phyloP scores from a whole-genome alignment of 2,329 filamentous ascomycete species.

The Aspergillus sp. region DNA sequence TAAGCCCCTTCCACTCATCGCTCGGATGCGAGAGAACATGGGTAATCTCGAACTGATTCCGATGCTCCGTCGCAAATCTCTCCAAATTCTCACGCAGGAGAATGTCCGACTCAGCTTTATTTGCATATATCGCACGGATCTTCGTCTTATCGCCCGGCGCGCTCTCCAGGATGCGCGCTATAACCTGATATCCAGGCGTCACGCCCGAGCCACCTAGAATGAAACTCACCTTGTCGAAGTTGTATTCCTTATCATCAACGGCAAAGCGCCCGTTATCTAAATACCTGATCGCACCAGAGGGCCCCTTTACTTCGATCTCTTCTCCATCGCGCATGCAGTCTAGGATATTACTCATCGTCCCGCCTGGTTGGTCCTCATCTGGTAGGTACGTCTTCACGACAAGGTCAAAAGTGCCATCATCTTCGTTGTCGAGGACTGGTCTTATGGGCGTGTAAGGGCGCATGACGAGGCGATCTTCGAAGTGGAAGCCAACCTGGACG shows the following conservation, averaged over 20 bases:
- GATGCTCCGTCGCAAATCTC: constrained; percentile 3
- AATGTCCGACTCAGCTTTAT: constrained; percentile 15
- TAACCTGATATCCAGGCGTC: constrained; percentile 53
- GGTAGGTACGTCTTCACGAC: constrained; percentile 56
- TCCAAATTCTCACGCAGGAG: constrained; percentile 12
- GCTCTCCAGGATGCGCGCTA: constrained; percentile 43
- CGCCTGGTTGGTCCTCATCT: constrained; percentile 48
- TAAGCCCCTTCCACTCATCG: constrained; percentile 11
- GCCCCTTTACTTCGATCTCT: constrained; percentile 54
- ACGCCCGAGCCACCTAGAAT: constrained; percentile 54
- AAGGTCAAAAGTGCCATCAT: constrained; percentile 50
- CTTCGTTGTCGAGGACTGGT: constrained; percentile 42
- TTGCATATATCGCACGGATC: constrained; percentile 22
- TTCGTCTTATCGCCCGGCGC: constrained; percentile 42
- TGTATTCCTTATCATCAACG: constrained; percentile 43
- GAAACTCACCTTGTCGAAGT: constrained; percentile 49
- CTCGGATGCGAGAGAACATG: constrained; percentile 15
- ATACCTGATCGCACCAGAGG: constrained; percentile 53
- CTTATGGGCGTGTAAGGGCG: constrained; percentile 53
- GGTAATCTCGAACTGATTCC: constrained; percentile 10
- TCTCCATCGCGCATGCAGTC: constrained; percentile 51
- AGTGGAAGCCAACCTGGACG: constrained; percentile 54
- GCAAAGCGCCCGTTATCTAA: constrained; percentile 48
- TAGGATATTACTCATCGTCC: constrained; percentile 56
- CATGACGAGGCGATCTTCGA: constrained; percentile 52